phyloP scores from a whole-genome alignment of 192 early-diverging fungal genomes.

The Podila verticillata region DNA sequence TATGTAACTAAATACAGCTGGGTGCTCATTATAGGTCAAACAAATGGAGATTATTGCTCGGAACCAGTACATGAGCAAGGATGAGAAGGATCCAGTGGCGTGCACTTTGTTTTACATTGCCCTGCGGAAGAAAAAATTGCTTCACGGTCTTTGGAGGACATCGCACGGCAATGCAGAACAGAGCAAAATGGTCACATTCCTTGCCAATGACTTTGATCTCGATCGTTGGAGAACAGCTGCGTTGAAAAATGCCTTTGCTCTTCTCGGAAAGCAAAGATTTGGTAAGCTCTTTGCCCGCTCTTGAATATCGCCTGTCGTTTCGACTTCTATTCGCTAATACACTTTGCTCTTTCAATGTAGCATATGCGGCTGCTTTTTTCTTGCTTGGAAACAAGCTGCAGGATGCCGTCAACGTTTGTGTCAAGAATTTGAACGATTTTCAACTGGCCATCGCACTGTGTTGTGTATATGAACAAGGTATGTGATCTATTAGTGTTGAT shows the following conservation, averaged over 20 bases:
- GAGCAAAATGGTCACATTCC: conserved; percentile 87
- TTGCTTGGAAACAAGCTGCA: conserved; percentile 85
- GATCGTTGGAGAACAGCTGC: conserved; percentile 93
- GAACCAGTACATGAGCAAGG: conserved; percentile 81
- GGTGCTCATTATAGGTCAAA: conserved; percentile 48
- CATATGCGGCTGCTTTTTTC: conserved; percentile 96
- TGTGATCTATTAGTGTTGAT: not conserved
- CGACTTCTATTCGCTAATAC: not conserved
- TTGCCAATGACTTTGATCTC: conserved; percentile 92
- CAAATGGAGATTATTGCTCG: conserved; percentile 90
- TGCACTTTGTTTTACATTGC: conserved; percentile 93
- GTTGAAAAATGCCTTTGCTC: conserved; percentile 97
- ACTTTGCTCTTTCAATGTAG: conserved; percentile 51
- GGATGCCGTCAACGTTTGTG: conserved; percentile 93
- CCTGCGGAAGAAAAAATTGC: conserved; percentile 87
- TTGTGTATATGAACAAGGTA: conserved; percentile 89
- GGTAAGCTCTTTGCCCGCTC: conserved; percentile 53
- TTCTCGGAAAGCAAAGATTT: conserved; percentile 94
- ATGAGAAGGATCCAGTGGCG: conserved; percentile 85
- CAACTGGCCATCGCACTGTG: conserved; percentile 94
- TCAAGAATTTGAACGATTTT: conserved; percentile 90
- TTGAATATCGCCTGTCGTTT: not conserved
- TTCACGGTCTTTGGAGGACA: conserved; percentile 91
- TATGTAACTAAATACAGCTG: not conserved
- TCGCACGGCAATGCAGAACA: conserved; percentile 87